These are phyloP conservation scores for Rhodotorula sp. DNA, from an alignment of 1,284 basidiomycete species.

Conservation along the genomic window DNA sequence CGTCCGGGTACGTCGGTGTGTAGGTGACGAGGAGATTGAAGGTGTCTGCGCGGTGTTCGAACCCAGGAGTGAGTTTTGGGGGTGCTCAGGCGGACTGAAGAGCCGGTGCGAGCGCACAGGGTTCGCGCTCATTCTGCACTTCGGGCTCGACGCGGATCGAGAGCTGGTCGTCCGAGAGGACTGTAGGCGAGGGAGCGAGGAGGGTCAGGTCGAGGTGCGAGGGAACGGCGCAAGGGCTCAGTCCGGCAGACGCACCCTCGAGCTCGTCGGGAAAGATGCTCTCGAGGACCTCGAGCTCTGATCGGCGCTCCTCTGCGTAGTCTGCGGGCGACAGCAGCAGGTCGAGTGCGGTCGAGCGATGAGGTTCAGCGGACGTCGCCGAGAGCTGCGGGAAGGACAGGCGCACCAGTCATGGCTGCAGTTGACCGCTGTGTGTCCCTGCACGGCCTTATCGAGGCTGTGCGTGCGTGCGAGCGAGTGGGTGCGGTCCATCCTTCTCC, in stretches of 20 bases:
- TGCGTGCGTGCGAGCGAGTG: no score
- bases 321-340: slow-evolving; percentile 14
- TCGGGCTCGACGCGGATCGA: slow-evolving; percentile 88
- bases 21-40: slow-evolving; percentile 71
- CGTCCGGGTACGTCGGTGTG: slow-evolving; percentile 70
- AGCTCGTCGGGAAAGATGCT: slow-evolving; percentile 94
- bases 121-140: slow-evolving; percentile 63
- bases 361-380: background rate
- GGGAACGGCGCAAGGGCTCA: background rate
- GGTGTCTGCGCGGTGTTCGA: slow-evolving; percentile 62
- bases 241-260: slow-evolving; percentile 64
- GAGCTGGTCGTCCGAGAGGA: slow-evolving; percentile 76
- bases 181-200: slow-evolving; percentile 63
- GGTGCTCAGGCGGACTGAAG: background rate
- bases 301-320: slow-evolving; percentile 38
- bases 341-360: background rate
- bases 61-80: slow-evolving; percentile 10
- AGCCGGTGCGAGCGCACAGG: slow-evolving; percentile 55
- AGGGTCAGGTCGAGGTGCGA: slow-evolving; percentile 44
- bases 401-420: background rate
- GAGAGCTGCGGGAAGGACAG: background rate
- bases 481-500: no score
- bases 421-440: background rate
- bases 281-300: slow-evolving; percentile 72
- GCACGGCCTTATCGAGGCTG: no score